phyloP scores from a whole-genome alignment of 75 land plant genomes.

The Pseudotsuga menziesii region DNA sequence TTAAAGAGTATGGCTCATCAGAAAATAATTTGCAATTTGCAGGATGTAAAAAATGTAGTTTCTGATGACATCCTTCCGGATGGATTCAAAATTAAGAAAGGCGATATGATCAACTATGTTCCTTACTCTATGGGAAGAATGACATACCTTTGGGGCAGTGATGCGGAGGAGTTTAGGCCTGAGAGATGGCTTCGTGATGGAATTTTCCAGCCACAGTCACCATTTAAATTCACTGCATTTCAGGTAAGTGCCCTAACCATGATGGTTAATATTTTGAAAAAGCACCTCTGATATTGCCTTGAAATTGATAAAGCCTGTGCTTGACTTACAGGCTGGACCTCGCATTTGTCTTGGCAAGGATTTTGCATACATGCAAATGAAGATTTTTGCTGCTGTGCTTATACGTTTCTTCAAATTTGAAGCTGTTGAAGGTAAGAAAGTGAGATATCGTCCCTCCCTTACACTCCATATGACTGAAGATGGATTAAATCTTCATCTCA shows the following conservation, averaged over 20 bases:
- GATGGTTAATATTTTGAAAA: neutral
- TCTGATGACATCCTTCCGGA: slow-evolving; percentile 53
- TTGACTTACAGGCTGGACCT: slow-evolving; percentile 28
- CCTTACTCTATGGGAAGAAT: slow-evolving; percentile 48
- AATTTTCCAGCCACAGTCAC: slow-evolving; percentile 30
- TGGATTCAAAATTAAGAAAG: slow-evolving; percentile 30
- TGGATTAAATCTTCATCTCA: slow-evolving; percentile 5
- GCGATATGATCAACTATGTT: slow-evolving; percentile 28
- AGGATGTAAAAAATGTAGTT: slow-evolving; percentile 43
- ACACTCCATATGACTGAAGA: slow-evolving; percentile 16
- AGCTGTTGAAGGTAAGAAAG: slow-evolving; percentile 1
- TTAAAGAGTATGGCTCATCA: neutral
- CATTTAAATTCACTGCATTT: slow-evolving; percentile 49
- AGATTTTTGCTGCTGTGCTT: slow-evolving; percentile 22
- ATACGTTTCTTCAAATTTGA: slow-evolving; percentile 26
- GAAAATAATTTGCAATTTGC: neutral
- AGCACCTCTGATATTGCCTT: neutral
- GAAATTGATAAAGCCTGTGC: neutral
- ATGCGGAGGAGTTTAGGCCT: slow-evolving; percentile 39
- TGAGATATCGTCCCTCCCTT: slow-evolving; percentile 27
- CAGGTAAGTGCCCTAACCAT: slow-evolving; percentile 22
- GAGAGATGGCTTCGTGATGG: slow-evolving; percentile 48
- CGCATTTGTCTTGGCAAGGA: slow-evolving; percentile 37
- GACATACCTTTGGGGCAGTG: slow-evolving; percentile 37
- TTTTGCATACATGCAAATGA: slow-evolving; percentile 37